Evolutionary conservation across 2,329 filamentous ascomycete species (phyloP).

Genomic region (Domatiomyces globalis): DNA sequence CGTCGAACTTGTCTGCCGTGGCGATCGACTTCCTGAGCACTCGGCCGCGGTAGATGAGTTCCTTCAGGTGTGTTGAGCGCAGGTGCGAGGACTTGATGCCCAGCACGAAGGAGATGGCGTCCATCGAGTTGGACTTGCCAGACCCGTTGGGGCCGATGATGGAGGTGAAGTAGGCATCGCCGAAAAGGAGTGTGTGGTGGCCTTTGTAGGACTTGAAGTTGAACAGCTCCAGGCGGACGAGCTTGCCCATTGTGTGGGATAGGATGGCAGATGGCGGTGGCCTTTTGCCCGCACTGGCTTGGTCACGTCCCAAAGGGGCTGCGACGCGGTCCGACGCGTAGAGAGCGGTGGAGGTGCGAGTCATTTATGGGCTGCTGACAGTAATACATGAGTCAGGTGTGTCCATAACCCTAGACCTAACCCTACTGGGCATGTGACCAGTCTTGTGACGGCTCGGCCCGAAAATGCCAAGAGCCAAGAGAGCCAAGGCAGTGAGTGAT

Average conservation of each 20-base stretch:
- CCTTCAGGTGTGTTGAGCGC: conserved; percentile 81
- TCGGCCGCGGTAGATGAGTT: conserved; percentile 89
- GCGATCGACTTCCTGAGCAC: conserved; percentile 86
- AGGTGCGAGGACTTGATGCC: conserved; percentile 98
- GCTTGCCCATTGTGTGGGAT: conserved; percentile 67
- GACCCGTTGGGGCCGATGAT: conserved; percentile 99
- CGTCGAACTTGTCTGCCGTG: conserved; percentile 67
- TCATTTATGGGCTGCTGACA: not conserved
- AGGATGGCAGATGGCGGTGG: not conserved
- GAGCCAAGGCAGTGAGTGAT: too few relatives aligned
- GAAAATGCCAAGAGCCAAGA: not conserved
- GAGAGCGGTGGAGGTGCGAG: not conserved
- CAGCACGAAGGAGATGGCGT: conserved; percentile 96
- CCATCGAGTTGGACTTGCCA: conserved; percentile 98
- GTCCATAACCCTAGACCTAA: too few relatives aligned
- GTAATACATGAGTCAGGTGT: not conserved
- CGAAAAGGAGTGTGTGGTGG: conserved; percentile 84
- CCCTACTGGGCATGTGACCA: too few relatives aligned
- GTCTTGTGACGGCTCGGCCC: not conserved
- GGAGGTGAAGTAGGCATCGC: conserved; percentile 96
- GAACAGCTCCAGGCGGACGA: conserved; percentile 85
- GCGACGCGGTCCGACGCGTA: not conserved
- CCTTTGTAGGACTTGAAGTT: conserved; percentile 99
- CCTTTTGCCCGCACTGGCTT: too few relatives aligned
- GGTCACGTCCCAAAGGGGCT: too few relatives aligned